Base-by-base conservation (phyloP, 2,329 filamentous ascomycete species). In the Penicillium oxalicum region DNA sequence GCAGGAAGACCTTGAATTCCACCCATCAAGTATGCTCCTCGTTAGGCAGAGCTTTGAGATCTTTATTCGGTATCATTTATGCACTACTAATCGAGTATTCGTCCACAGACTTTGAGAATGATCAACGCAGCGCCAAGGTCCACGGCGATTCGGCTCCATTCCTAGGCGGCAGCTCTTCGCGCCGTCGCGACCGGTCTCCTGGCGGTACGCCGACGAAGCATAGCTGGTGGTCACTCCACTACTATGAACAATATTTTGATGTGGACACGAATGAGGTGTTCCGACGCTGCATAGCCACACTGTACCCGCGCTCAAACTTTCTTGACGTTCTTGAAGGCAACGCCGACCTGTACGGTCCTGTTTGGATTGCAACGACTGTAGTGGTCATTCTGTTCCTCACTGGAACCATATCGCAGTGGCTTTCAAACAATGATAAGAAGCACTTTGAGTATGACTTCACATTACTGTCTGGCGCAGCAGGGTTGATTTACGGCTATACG, bases 301-400 rank as follows among this genome's bases (percentile, higher is more conserved):
- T 97, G 35, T 95, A 87, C 70, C 93, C 93, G 40, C 84, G 89
- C 54, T 86, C 86, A 49, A 96, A 95, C 76, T 98, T 98, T 73
- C 84, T 98, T 55, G 93, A 98, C 66, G 89, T 97, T 33, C 80
- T 98, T 27, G 93, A 98, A 67, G 93, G 93, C 18, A 97, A 97
- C 68, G 88, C 93, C 1, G 93, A 98, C 65, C 75, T 98, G 32
- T 98, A 98, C 75, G 91, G 91, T 1, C 93, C 93, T 1, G 90
- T 97, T 66, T 98, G 93, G 93, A 97, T 98, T 72, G 93, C 93
- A 8, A 97, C 93, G 0, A 97, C 93, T 0, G 93, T 98, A 8
- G 86, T 98, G 9, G 80, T 98, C 55, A 97, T 98, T 51, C 74
- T 98, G 29, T 98, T 98, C 72, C 70, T 98, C 39, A 93, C 91